Percentiles rank a stretch among this genome's conserved stretches.
Evolutionary conservation across 805 yeast genomes (phyloP).

Genomic region (Kazachstania viticola): DNA sequence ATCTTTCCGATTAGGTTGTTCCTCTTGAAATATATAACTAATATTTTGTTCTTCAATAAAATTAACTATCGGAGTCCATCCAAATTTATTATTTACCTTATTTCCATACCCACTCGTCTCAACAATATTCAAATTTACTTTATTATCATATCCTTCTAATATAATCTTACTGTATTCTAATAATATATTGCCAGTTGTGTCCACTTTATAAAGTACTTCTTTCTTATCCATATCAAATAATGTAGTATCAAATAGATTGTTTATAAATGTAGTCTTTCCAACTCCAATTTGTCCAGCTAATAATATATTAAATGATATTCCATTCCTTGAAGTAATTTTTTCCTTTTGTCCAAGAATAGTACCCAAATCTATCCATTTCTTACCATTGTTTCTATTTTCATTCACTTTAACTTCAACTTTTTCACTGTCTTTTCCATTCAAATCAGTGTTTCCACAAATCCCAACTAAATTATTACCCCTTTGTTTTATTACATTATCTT

Average conservation of each 20-base stretch:
- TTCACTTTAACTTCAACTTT: not conserved
- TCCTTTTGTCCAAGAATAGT: slow-evolving; percentile 26
- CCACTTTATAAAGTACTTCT: not conserved
- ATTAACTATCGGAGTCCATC: slow-evolving; percentile 59
- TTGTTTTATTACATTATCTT: too few species aligned
- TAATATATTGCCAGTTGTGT: not conserved
- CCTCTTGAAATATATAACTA: slow-evolving; percentile 59
- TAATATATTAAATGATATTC: slow-evolving; percentile 70
- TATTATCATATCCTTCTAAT: slow-evolving; percentile 48
- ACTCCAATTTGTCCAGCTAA: slow-evolving; percentile 80
- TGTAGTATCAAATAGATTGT: slow-evolving; percentile 57
- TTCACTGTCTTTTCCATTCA: not conserved
- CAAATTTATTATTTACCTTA: slow-evolving; percentile 47
- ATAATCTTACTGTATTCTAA: slow-evolving; percentile 1
- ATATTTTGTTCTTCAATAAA: slow-evolving; percentile 75
- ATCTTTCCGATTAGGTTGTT: slow-evolving; percentile 50
- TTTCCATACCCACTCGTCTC: slow-evolving; percentile 78
- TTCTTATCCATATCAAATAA: not conserved
- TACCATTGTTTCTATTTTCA: not conserved
- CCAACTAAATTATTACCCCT: not conserved
- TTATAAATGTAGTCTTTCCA: slow-evolving; percentile 73
- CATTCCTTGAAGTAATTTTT: slow-evolving; percentile 33
- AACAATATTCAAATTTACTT: slow-evolving; percentile 47
- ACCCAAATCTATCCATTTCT: slow-evolving; percentile 20
- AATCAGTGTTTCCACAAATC: slow-evolving; percentile 1